Percentiles rank a stretch among this genome's conserved stretches.
These are phyloP conservation scores for Moringa oleifera DNA, from an alignment of 345 rosid species.

Conservation along the genomic window DNA sequence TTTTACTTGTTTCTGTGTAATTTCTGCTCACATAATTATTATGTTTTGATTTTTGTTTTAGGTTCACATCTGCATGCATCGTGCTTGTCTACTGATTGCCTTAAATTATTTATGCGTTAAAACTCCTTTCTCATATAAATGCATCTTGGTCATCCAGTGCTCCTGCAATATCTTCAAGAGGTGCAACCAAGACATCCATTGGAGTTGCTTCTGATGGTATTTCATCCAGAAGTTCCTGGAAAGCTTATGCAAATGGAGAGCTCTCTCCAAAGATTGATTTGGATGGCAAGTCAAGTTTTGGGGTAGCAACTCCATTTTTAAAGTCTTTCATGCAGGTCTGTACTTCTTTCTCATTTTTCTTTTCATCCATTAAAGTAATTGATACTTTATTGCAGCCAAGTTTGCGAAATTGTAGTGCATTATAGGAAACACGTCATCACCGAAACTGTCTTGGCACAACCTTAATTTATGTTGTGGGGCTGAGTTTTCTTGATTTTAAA, in stretches of 20 bases:
- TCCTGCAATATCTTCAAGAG: conserved; percentile 82
- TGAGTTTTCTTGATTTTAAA: too few relatives aligned
- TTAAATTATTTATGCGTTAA: background rate
- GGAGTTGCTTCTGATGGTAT: conserved; percentile 46
- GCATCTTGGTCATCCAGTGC: conserved; percentile 36
- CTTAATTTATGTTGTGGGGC: too few relatives aligned
- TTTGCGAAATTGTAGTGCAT: too few relatives aligned
- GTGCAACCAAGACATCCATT: conserved; percentile 46
- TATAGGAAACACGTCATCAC: too few relatives aligned
- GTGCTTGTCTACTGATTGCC: background rate
- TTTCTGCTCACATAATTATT: background rate
- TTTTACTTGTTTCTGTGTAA: too few relatives aligned
- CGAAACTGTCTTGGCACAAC: too few relatives aligned
- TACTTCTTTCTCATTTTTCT: background rate
- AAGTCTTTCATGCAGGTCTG: conserved; percentile 92
- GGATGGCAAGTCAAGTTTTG: conserved; percentile 58
- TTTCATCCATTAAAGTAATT: too few relatives aligned
- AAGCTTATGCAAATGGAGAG: conserved; percentile 63
- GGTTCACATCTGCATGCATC: too few relatives aligned
- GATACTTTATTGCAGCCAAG: too few relatives aligned
- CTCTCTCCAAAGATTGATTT: conserved; percentile 56
- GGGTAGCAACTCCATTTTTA: conserved; percentile 82
- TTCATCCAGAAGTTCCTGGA: conserved; percentile 58
- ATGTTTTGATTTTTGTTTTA: too few relatives aligned
- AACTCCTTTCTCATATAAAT: background rate